Evolutionary conservation across 495 filamentous ascomycete species (phyloP), one percentile per base, ranked within the genome.

Genomic region (Talaromyces nanjingensis): DNA sequence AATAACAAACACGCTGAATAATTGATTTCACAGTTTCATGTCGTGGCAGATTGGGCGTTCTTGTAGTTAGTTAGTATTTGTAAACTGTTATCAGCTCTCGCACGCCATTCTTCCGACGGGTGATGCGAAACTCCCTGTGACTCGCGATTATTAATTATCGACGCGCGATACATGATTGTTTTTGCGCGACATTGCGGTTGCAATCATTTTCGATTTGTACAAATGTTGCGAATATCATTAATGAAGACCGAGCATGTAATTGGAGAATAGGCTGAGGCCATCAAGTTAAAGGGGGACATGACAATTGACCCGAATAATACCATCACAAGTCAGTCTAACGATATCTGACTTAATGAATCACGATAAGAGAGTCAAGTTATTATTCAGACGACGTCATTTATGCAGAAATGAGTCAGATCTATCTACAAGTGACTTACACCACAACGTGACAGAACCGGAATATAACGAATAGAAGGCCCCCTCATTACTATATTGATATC

Each of bases 111-210:
- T 49, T 12, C 18, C 45, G 45, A 49, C 45, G 45, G 45, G 45
- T 49, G 45, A 49, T 49, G 45, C 45, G 45, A 49, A 49, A 49
- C 45, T 49, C 42, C 45, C n/a, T 49, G 45, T 49, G 45, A 49
- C 45, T 18, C 45, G 16, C 18, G n/a, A 49, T 49, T 49, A 49
- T 18, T 49, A 49, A 49, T 49, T 49, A 20, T 7, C 45, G 18
- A 49, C 18, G 6, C 18, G 16, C 16, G 8, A 49, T 49, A 18
- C 7, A n/a, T 20, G 45, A 49, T 20, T 49, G 27, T 20, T 5
- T 5, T 49, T 49, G 45, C 8, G 1, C 4, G n/a, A 9, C 3
- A 22, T 20, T 49, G 45, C 9, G 16, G 45, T 49, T 18, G n/a
- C n/a, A 12, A n/a, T 45, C 14, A 1, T 16, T 6, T 45, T 18